These are phyloP conservation scores for Fusarium longipes DNA, from an alignment of 2,329 filamentous ascomycete species.

Conservation along the genomic window DNA sequence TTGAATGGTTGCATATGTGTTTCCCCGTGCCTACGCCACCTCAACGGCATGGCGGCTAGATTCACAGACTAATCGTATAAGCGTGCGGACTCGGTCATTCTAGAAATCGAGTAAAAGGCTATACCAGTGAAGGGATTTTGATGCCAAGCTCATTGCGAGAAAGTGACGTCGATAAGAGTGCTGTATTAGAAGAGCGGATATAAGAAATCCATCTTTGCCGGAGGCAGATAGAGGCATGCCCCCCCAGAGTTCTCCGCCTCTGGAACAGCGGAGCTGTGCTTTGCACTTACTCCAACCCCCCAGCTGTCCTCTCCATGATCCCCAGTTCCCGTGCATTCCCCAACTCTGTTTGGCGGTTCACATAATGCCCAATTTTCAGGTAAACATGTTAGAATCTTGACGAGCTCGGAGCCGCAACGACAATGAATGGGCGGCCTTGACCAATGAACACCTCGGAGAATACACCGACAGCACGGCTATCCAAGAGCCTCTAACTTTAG, in stretches of 20 bases:
- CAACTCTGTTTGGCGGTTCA: background rate
- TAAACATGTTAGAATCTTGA: slow-evolving; percentile 9
- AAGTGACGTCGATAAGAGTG: slow-evolving; percentile 18
- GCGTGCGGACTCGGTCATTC: background rate
- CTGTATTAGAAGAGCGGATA: slow-evolving; percentile 2
- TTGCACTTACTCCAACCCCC: slow-evolving; percentile 21
- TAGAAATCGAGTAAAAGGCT: background rate
- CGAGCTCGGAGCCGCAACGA: slow-evolving; percentile 34
- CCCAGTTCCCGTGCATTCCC: slow-evolving; percentile 11
- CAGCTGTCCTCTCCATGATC: background rate
- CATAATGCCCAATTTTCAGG: slow-evolving; percentile 9
- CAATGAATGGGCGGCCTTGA: slow-evolving; percentile 7
- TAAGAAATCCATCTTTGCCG: background rate
- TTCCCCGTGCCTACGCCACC: background rate
- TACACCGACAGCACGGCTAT: slow-evolving; percentile 29
- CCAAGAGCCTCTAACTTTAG: slow-evolving; percentile 24
- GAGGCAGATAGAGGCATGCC: background rate
- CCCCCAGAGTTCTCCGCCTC: slow-evolving; percentile 31
- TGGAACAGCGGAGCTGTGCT: slow-evolving; percentile 5
- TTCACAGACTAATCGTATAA: slow-evolving; percentile 8
- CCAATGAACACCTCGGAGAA: slow-evolving; percentile 14
- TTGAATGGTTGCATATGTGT: background rate
- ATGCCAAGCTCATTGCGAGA: slow-evolving; percentile 2
- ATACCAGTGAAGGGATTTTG: background rate
- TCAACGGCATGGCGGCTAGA: background rate